phyloP scores from a whole-genome alignment of 116 monocot species.

The Cymodocea nodosa region DNA sequence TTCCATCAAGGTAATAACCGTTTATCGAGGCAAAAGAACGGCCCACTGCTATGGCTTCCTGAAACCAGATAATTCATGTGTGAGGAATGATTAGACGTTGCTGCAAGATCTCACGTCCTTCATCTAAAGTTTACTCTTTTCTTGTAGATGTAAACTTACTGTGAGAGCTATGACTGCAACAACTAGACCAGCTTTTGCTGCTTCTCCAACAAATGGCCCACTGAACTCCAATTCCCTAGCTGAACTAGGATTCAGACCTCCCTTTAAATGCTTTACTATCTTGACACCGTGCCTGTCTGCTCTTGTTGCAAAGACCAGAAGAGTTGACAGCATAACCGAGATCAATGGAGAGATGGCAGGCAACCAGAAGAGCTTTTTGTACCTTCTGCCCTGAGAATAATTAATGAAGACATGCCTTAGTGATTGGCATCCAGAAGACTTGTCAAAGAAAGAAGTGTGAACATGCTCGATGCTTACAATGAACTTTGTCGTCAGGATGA shows the following conservation, averaged over 20 bases:
- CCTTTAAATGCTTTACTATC: conserved; percentile 47
- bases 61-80: conserved; percentile 4
- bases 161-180: conserved; percentile 54
- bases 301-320: conserved; percentile 45
- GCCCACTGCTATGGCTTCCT: conserved; percentile 90
- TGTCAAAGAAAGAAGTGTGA: not conserved
- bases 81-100: not conserved
- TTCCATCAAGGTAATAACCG: conserved; percentile 78
- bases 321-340: conserved; percentile 67
- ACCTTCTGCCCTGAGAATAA: conserved; percentile 43
- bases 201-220: conserved; percentile 30
- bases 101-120: not conserved
- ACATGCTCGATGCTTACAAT: conserved; percentile 35
- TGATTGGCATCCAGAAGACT: not conserved
- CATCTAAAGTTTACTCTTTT: not conserved
- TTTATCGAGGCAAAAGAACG: conserved; percentile 68
- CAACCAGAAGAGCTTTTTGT: conserved; percentile 67
- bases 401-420: not conserved
- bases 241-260: conserved; percentile 65
- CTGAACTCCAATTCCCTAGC: conserved; percentile 34
- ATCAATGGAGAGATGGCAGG: conserved; percentile 63
- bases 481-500: conserved; percentile 60
- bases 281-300: conserved; percentile 68
- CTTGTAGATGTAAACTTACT: conserved; percentile 18
- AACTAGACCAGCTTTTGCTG: conserved; percentile 64